Percentiles rank a stretch among this genome's conserved stretches.
phyloP scores from a whole-genome alignment of 352 stramenopile genomes.

The Pythium inflatum region DNA sequence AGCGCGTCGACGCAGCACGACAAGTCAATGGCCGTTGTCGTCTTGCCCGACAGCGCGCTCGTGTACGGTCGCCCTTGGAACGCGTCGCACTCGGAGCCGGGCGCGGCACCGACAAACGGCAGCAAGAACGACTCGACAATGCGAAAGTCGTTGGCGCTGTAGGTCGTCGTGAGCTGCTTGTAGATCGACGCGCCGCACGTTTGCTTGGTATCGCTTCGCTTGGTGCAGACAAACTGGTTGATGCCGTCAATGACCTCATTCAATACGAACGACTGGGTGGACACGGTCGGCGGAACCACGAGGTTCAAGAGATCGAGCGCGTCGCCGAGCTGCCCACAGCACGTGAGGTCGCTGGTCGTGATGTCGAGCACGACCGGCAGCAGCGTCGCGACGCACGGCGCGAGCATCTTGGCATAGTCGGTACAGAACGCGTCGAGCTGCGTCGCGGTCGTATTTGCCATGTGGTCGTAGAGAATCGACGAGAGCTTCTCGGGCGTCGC shows the following conservation, averaged over 20 bases:
- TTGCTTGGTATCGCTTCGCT: constrained; percentile 30
- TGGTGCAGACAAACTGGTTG: constrained; percentile 54
- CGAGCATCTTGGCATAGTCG: constrained; percentile 41
- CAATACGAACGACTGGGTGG: constrained; percentile 45
- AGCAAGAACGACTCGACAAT: constrained; percentile 51
- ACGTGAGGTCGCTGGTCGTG: constrained; percentile 47
- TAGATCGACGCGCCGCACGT: constrained; percentile 49
- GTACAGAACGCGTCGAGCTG: constrained; percentile 50
- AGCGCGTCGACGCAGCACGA: constrained; percentile 50
- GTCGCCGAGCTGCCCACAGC: constrained; percentile 51
- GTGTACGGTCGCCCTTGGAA: constrained; percentile 45
- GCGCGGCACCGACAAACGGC: constrained; percentile 48
- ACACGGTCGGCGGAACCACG: constrained; percentile 46
- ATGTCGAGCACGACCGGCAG: constrained; percentile 39
- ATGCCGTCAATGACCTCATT: constrained; percentile 52
- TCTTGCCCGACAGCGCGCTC: constrained; percentile 41
- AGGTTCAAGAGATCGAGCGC: constrained; percentile 49
- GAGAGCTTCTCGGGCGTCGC: constrained; percentile 42
- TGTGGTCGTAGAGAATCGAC: constrained; percentile 49
- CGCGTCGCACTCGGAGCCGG: constrained; percentile 42
- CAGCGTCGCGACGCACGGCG: constrained; percentile 46
- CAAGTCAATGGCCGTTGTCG: constrained; percentile 45
- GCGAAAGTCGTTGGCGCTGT: constrained; percentile 40
- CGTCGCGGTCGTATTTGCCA: constrained; percentile 39
- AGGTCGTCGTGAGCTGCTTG: constrained; percentile 49